Evolutionary conservation across 73 alveolate genomes (phyloP), one percentile per base, ranked within the genome.

Genomic region (Effrenium voratum): DNA sequence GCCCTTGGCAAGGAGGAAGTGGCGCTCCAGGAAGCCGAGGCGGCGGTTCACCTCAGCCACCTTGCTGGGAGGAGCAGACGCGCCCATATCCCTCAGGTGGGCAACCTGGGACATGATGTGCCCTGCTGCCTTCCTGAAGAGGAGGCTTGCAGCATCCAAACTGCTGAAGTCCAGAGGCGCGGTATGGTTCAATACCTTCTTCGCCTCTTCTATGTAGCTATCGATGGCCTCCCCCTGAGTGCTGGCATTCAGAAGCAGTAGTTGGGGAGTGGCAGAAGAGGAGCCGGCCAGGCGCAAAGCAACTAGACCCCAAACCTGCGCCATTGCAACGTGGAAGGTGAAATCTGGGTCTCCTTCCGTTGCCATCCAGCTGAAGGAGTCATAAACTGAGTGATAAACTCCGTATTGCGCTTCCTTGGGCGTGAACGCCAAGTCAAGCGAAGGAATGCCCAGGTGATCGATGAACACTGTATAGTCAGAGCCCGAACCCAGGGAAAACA

Each of bases 401-500:
- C 96, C 96, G 36, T 68, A 63, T 8, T 47, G 84, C 34, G 75
- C 84, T 3, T 63, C 86, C 45, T 41, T 40, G 28, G 87, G 87
- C 32, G 94, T 57, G 75, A 66, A 88, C 47, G 75, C 59, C 87
- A 63, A 44, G 86, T 88, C 86, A 49, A 88, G 86, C 40, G 96
- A 88, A 13, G 96, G 57, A 26, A 88, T 68, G 57, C 96, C 96
- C 73, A 47, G 3, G 44, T 68, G 96, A 40, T 88, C 87, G 63
- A 88, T 63, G 75, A 88, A 88, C 15, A 47, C 60, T 32, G 96
- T 88, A 34, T 88, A 88, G 50, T 88, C 96, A 34, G 96, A 88
- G 40, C 96, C 96, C 36, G 96, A 88, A 44, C 96, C 96, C 45
- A 88, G 59, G 36, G 96, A 45, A 50, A 32, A 63, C n/a, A 88